Evolutionary conservation across 805 yeast species (phyloP).

Genomic region (fission yeast (Schizosaccharomyces pombe)): DNA sequence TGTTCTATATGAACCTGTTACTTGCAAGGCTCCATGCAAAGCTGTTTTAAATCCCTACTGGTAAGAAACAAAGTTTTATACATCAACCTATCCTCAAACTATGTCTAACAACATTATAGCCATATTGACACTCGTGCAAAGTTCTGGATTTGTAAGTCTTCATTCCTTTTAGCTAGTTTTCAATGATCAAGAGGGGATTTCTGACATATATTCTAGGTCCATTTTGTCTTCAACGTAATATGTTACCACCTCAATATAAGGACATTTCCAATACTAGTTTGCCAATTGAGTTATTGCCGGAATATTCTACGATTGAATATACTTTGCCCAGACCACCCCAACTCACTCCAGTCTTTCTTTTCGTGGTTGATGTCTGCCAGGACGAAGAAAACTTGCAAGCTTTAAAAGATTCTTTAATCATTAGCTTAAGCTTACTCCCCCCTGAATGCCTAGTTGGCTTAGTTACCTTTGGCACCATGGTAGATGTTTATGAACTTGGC

Average conservation of each 20-base stretch:
- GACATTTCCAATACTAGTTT: conserved; percentile 50
- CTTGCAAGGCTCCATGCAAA: conserved; percentile 63
- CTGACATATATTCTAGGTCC: conserved; percentile 19
- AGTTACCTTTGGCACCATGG: conserved; percentile 73
- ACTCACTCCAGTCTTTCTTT: conserved; percentile 65
- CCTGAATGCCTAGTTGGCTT: conserved; percentile 75
- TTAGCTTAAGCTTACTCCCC: conserved; percentile 58
- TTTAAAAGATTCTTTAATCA: conserved; percentile 54
- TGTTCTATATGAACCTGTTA: conserved; percentile 66
- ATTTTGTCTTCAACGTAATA: conserved; percentile 53
- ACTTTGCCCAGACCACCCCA: conserved; percentile 57
- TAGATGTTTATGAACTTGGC: conserved; percentile 67
- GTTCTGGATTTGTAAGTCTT: conserved; percentile 44
- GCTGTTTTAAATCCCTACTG: conserved; percentile 74
- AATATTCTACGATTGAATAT: conserved; percentile 63
- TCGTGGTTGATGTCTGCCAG: conserved; percentile 73
- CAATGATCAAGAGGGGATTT: not conserved
- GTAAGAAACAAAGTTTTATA: conserved; percentile 5
- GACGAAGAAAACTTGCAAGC: conserved; percentile 70
- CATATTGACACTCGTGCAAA: conserved; percentile 52
- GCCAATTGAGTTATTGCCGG: conserved; percentile 55
- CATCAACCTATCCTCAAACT: not conserved
- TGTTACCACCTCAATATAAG: conserved; percentile 60
- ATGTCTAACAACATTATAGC: conserved; percentile 9
- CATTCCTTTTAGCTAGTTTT: not conserved